Evolutionary conservation across 2,329 filamentous ascomycete species (phyloP).

Genomic region (Neonectria sp.): DNA sequence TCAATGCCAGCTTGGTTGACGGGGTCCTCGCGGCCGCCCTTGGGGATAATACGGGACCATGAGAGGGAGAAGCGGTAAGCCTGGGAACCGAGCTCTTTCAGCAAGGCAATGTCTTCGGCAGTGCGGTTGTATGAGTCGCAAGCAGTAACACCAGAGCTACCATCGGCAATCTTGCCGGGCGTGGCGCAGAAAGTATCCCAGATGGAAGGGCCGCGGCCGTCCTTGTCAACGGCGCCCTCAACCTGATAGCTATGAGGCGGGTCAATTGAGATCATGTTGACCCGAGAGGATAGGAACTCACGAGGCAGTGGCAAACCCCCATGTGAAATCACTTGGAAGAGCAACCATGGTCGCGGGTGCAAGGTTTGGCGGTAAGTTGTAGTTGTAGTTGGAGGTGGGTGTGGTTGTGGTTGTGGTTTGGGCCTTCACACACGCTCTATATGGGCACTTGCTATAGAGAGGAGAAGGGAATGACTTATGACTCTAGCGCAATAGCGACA

Average conservation of each 20-base stretch:
- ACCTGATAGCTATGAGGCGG: conserved; percentile 82
- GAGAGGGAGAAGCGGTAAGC: conserved; percentile 89
- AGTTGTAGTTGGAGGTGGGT: conserved; percentile 11
- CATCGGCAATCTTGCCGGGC: conserved; percentile 87
- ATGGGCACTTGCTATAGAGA: neutral
- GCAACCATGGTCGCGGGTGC: conserved; percentile 58
- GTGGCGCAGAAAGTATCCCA: conserved; percentile 92
- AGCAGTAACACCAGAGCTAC: conserved; percentile 80
- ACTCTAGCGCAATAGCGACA: neutral
- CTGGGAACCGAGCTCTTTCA: conserved; percentile 81
- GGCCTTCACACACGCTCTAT: neutral
- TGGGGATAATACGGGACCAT: conserved; percentile 87
- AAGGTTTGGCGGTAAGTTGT: conserved; percentile 1
- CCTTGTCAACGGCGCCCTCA: conserved; percentile 81
- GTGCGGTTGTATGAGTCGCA: conserved; percentile 91
- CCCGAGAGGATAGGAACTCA: conserved; percentile 56
- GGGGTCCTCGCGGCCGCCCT: conserved; percentile 87
- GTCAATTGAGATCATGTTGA: conserved; percentile 39
- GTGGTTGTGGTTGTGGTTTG: neutral
- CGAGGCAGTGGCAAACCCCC: conserved; percentile 86
- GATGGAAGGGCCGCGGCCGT: conserved; percentile 86
- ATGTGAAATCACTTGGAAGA: conserved; percentile 79
- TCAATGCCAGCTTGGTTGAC: conserved; percentile 84
- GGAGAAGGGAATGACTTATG: neutral
- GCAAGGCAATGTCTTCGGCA: conserved; percentile 81